A percentile compares a stretch with the other conserved stretches of the same genome.
These are phyloP conservation scores for Vitis amurensis DNA, from an alignment of 164 flowering plant genomes.

Conservation along the genomic window DNA sequence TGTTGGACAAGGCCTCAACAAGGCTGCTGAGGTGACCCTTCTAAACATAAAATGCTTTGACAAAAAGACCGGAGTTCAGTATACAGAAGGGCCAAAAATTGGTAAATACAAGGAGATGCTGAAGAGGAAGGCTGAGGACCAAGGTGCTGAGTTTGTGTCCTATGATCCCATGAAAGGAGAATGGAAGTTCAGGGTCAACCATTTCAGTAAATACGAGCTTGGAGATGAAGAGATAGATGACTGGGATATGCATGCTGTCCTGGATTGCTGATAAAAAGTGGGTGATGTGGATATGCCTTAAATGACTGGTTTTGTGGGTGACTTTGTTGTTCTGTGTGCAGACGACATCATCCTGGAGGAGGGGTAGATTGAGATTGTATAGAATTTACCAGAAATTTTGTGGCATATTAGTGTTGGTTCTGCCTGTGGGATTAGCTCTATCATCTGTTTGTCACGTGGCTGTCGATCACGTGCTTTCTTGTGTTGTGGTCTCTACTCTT, in stretches of 20 bases:
- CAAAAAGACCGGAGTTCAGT: slow-evolving; percentile 80
- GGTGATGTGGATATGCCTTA: neutral
- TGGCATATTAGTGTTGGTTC: too few species aligned
- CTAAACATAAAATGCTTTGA: slow-evolving; percentile 83
- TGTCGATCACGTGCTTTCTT: too few species aligned
- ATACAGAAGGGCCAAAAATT: slow-evolving; percentile 62
- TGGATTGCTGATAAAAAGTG: neutral
- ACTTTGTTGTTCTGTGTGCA: too few species aligned
- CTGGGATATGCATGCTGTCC: neutral
- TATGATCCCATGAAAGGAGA: slow-evolving; percentile 81
- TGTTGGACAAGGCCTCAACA: slow-evolving; percentile 93
- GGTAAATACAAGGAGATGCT: slow-evolving; percentile 86
- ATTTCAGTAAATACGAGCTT: slow-evolving; percentile 64
- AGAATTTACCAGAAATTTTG: too few species aligned
- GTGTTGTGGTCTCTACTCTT: too few species aligned
- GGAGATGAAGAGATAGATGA: slow-evolving; percentile 31
- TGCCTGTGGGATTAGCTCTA: too few species aligned
- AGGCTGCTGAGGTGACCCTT: slow-evolving; percentile 92
- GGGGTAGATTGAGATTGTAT: too few species aligned
- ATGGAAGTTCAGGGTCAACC: slow-evolving; percentile 90
- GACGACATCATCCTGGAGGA: too few species aligned
- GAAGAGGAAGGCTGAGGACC: slow-evolving; percentile 74
- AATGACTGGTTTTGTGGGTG: too few species aligned
- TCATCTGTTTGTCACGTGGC: too few species aligned
- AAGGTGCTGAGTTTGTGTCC: slow-evolving; percentile 89